Base-by-base conservation (phyloP, 2,329 filamentous ascomycete species). In the Penicillium sp. region DNA sequence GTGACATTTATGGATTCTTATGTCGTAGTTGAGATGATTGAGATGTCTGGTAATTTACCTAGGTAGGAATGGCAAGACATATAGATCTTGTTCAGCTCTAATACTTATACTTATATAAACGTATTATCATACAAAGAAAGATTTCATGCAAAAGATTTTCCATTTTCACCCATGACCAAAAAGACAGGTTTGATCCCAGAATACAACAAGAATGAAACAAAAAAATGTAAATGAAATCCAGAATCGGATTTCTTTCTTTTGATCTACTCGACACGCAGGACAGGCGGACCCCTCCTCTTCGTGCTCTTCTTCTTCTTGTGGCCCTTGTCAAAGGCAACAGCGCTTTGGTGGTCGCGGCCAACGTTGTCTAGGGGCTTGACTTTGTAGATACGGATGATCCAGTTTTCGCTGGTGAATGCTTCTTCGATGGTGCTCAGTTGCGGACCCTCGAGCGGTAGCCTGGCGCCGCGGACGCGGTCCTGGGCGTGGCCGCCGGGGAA, bases 351-450 rank as follows among this genome's bases (percentile, higher is more conserved):
- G 67, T 96, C 91, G 71, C 94, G 86, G 55, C 91, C 93, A 63
- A 99, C 81, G 73, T 97, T 97, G 79, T 99, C 94, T 59, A 97
- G 86, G 67, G 96, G 92, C 81, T 99, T 99, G 78, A 99, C 94
- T 83, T 99, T 99, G 83, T 97, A 99, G 70, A 99, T 97, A 62
- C 94, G 85, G 71, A 99, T 97, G 74, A 99, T 99, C 94, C 94
- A 99, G 83, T 99, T 99, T 81, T 99, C 94, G 69, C 91, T 96
- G 55, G 95, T 99, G 74, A 96, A 99, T 9, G 94, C 94, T 78
- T 99, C 94, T 72, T 99, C 94, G 47, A 99, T 77, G 4, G 88
- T 94, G 75, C 88, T 91, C 58, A 99, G 86, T 60, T 89, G 83
- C 8, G 94, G 94, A 1, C 90, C 88, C 64, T 91, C 82, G 12